These are phyloP conservation scores for Globisporangium perplexum DNA, from an alignment of 352 stramenopile species.

Conservation along the genomic window DNA sequence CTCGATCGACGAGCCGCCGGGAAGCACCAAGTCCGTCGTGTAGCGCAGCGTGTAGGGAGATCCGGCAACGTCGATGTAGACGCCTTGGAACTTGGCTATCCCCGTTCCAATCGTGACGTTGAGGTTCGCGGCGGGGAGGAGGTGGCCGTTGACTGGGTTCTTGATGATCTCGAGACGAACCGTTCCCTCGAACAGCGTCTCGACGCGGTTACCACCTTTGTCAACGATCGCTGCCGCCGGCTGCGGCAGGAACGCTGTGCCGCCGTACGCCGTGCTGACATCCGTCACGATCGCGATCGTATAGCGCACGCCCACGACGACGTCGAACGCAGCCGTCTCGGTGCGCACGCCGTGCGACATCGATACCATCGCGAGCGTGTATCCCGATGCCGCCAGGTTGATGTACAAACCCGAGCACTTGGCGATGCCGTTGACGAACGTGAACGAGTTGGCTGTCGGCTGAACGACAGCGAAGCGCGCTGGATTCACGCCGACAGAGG, in stretches of 20 bases:
- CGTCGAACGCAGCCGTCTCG: slow-evolving; percentile 67
- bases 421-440: slow-evolving; percentile 72
- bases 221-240: slow-evolving; percentile 75
- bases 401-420: slow-evolving; percentile 71
- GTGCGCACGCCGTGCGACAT: slow-evolving; percentile 60
- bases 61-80: slow-evolving; percentile 73
- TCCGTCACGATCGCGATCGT: slow-evolving; percentile 59
- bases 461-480: slow-evolving; percentile 44
- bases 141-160: slow-evolving; percentile 46
- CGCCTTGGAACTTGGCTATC: slow-evolving; percentile 47
- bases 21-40: slow-evolving; percentile 46
- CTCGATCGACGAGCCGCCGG: slow-evolving; percentile 42
- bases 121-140: slow-evolving; percentile 38
- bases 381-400: slow-evolving; percentile 49
- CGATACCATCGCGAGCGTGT: slow-evolving; percentile 65
- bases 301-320: slow-evolving; percentile 55
- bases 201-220: slow-evolving; percentile 64
- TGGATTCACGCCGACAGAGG: slow-evolving; percentile 47
- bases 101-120: slow-evolving; percentile 52
- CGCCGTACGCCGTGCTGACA: slow-evolving; percentile 75
- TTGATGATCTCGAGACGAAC: slow-evolving; percentile 62
- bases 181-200: slow-evolving; percentile 31
- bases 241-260: slow-evolving; percentile 70
- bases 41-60: slow-evolving; percentile 76
- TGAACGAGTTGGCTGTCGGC: slow-evolving; percentile 37